Evolutionary conservation across 768 basidiomycete genomes (phyloP).

Genomic region (Leccinum disarticulatum): DNA sequence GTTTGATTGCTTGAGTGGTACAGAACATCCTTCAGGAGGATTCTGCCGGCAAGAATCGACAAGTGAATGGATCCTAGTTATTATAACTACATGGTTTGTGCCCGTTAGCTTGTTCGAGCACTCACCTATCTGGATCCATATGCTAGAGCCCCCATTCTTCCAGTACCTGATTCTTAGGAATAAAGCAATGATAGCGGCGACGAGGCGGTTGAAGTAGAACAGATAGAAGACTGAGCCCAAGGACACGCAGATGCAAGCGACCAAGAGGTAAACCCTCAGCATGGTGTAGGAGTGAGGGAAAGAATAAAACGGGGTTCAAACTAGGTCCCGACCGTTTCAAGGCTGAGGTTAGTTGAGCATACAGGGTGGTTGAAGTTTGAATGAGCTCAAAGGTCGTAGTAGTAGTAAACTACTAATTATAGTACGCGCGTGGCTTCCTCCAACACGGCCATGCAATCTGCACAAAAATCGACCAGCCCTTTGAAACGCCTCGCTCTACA

Average conservation of each 20-base stretch:
- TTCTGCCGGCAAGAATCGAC: slow-evolving; percentile 81
- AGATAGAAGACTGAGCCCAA: slow-evolving; percentile 66
- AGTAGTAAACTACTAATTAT: neutral
- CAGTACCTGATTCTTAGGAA: slow-evolving; percentile 72
- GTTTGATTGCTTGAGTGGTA: slow-evolving; percentile 95
- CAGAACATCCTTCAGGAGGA: slow-evolving; percentile 82
- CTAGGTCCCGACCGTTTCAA: neutral
- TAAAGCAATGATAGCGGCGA: slow-evolving; percentile 67
- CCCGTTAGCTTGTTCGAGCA: slow-evolving; percentile 1
- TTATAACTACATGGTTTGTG: slow-evolving; percentile 1
- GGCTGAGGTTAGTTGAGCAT: slow-evolving; percentile 9
- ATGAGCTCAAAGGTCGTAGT: neutral
- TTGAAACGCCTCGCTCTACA: slow-evolving; percentile 67
- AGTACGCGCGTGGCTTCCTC: neutral
- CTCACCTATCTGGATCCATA: slow-evolving; percentile 83
- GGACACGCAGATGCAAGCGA: slow-evolving; percentile 58
- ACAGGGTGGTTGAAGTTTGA: neutral
- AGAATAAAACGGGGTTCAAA: neutral
- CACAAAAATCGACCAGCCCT: slow-evolving; percentile 40
- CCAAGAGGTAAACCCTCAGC: slow-evolving; percentile 60
- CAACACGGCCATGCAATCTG: slow-evolving; percentile 20
- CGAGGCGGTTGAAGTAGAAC: slow-evolving; percentile 89
- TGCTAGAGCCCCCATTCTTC: slow-evolving; percentile 72
- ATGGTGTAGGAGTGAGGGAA: slow-evolving; percentile 33
- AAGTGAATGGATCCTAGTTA: slow-evolving; percentile 83